These are phyloP conservation scores for Elsinoe fawcettii DNA, from an alignment of 2,329 filamentous ascomycete species.

Conservation along the genomic window DNA sequence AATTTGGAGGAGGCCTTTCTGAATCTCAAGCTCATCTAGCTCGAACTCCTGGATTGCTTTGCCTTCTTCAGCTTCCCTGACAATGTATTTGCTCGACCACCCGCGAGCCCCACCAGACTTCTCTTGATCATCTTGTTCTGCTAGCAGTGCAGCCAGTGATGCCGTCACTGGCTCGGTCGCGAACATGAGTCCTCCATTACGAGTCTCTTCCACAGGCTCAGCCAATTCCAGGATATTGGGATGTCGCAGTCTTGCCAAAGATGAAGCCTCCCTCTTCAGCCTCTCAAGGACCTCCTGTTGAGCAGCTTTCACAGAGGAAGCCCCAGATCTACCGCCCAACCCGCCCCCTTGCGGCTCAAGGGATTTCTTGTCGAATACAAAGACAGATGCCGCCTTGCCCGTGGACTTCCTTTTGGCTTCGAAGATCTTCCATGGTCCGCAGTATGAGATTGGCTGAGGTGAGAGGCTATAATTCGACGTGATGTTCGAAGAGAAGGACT, in stretches of 20 bases:
- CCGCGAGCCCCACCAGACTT: slow-evolving; percentile 55
- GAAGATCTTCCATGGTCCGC: slow-evolving; percentile 95
- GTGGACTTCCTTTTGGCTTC: slow-evolving; percentile 96
- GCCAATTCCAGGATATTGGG: slow-evolving; percentile 87
- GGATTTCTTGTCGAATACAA: slow-evolving; percentile 85
- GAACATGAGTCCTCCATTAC: slow-evolving; percentile 87
- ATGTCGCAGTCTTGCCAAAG: slow-evolving; percentile 78
- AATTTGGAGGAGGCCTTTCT: slow-evolving; percentile 88
- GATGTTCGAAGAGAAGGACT: slow-evolving; percentile 92
- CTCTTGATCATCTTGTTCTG: slow-evolving; percentile 86
- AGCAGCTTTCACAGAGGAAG: slow-evolving; percentile 65
- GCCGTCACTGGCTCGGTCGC: slow-evolving; percentile 86
- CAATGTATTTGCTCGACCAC: slow-evolving; percentile 68
- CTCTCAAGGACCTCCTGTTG: slow-evolving; percentile 87
- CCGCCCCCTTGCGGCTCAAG: slow-evolving; percentile 62
- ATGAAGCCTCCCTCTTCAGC: slow-evolving; percentile 84
- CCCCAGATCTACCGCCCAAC: slow-evolving; percentile 52
- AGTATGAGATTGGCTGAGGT: slow-evolving; percentile 63
- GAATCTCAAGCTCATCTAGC: slow-evolving; percentile 94
- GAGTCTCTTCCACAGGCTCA: slow-evolving; percentile 90
- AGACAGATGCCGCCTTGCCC: slow-evolving; percentile 80
- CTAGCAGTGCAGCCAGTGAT: slow-evolving; percentile 71
- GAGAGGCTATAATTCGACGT: slow-evolving; percentile 82
- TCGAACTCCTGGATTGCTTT: slow-evolving; percentile 70
- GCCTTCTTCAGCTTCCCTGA: slow-evolving; percentile 66